Evolutionary conservation across 169 alveolate genomes (phyloP).

Genomic region (Cryptosporidium parvum): DNA sequence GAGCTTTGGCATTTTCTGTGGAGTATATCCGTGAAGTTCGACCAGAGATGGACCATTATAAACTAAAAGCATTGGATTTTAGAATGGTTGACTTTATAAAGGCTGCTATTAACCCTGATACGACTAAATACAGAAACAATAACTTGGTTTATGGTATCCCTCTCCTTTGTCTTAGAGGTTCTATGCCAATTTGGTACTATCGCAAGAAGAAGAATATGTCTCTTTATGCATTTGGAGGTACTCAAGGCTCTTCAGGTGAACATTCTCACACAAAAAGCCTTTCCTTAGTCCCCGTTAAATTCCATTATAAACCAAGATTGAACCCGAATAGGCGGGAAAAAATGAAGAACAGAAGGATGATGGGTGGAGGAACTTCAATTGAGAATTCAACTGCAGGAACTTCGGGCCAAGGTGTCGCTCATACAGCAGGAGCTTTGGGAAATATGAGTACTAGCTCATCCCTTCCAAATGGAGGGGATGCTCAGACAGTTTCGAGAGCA

Average conservation of each 20-base stretch:
- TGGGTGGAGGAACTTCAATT: background rate
- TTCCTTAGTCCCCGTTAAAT: conserved; percentile 50
- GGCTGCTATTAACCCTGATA: conserved; percentile 48
- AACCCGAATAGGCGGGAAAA: conserved; percentile 60
- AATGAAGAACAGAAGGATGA: conserved; percentile 21
- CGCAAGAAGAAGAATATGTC: conserved; percentile 10
- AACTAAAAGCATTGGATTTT: conserved; percentile 29
- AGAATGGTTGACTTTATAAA: conserved; percentile 44
- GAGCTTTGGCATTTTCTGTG: conserved; percentile 4
- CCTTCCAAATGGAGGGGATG: conserved; percentile 27
- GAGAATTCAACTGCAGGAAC: background rate
- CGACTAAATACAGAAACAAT: conserved; percentile 25
- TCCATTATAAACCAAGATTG: conserved; percentile 54
- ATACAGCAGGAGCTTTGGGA: background rate
- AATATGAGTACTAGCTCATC: background rate
- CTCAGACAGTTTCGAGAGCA: conserved; percentile 7
- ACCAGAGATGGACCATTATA: conserved; percentile 46
- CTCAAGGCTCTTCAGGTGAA: background rate
- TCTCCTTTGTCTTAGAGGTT: conserved; percentile 23
- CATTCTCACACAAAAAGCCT: background rate
- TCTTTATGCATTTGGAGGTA: background rate
- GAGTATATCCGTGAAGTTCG: conserved; percentile 46
- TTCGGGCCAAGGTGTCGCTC: background rate
- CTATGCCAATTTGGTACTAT: conserved; percentile 47
- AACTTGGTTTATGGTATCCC: conserved; percentile 60